A percentile compares a stretch with the other conserved stretches of the same genome.
Conservation (phyloP, 495 filamentous ascomycete species). For the Clohesyomyces aquaticus region DNA sequence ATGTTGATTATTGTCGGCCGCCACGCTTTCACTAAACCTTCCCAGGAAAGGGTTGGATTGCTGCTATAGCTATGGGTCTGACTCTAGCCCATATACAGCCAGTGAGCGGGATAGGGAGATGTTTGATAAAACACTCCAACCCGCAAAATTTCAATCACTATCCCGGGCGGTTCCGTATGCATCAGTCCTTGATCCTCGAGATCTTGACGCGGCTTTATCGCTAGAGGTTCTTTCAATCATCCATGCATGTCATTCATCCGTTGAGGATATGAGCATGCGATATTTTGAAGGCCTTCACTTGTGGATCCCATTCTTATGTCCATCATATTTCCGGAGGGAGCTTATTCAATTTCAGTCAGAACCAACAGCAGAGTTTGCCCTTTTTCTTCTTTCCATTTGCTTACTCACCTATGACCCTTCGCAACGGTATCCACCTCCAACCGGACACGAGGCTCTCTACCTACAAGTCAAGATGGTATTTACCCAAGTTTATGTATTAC, state of each 20-base stretch:
- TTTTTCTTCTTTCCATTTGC: background rate
- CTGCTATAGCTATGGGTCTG: background rate
- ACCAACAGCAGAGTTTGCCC: background rate
- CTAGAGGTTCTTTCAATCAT: background rate
- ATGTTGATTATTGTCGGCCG: background rate
- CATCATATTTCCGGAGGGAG: background rate
- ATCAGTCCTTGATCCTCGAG: background rate
- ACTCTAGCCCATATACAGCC: background rate
- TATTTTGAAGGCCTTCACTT: conserved; percentile 1
- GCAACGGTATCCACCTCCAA: background rate
- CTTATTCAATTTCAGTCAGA: background rate
- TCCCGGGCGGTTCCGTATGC: background rate
- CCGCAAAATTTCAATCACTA: background rate
- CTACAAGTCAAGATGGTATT: background rate
- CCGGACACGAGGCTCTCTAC: background rate
- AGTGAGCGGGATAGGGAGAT: background rate
- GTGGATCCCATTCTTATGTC: conserved; percentile 1
- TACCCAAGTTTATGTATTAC: background rate
- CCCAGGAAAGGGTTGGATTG: background rate
- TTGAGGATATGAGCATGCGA: background rate
- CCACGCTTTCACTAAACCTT: background rate
- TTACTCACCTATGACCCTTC: background rate
- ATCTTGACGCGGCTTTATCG: background rate
- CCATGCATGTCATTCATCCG: background rate
- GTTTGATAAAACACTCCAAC: background rate